Evolutionary conservation across 192 early-diverging fungal species (phyloP).

Genomic region (Coemansia sp.): DNA sequence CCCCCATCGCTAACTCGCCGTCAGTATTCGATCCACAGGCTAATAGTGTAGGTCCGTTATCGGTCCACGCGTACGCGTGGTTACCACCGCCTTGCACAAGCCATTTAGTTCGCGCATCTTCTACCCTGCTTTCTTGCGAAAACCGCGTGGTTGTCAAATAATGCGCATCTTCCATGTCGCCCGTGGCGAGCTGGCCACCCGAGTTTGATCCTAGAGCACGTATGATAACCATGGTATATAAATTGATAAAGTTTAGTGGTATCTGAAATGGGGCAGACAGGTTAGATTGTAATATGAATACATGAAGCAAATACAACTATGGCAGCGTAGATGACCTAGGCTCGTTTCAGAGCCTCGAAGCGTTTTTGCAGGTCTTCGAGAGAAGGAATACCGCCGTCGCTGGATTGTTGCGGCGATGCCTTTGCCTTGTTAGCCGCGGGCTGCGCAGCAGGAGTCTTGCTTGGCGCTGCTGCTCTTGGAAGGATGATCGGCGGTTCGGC

Average conservation of each 20-base stretch:
- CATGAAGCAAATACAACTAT: slow-evolving; percentile 18
- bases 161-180: slow-evolving; percentile 36
- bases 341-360: slow-evolving; percentile 74
- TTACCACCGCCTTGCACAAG: slow-evolving; percentile 48
- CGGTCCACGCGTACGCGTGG: slow-evolving; percentile 43
- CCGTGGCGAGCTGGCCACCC: slow-evolving; percentile 48
- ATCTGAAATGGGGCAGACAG: neutral
- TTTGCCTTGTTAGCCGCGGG: slow-evolving; percentile 12
- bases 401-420: slow-evolving; percentile 13
- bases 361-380: slow-evolving; percentile 78
- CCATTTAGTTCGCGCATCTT: neutral
- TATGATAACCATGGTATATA: slow-evolving; percentile 21
- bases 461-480: neutral
- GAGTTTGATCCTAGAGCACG: slow-evolving; percentile 55
- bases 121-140: neutral
- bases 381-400: slow-evolving; percentile 59
- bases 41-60: slow-evolving; percentile 17
- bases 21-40: slow-evolving; percentile 41
- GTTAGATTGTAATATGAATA: neutral
- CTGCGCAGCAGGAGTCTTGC: neutral
- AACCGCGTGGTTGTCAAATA: slow-evolving; percentile 8
- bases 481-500: neutral
- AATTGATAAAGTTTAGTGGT: neutral
- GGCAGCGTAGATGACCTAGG: slow-evolving; percentile 11
- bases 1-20: slow-evolving; percentile 35